Base-by-base conservation (phyloP, 495 filamentous ascomycete species). In the Aspergillus asperescens region DNA sequence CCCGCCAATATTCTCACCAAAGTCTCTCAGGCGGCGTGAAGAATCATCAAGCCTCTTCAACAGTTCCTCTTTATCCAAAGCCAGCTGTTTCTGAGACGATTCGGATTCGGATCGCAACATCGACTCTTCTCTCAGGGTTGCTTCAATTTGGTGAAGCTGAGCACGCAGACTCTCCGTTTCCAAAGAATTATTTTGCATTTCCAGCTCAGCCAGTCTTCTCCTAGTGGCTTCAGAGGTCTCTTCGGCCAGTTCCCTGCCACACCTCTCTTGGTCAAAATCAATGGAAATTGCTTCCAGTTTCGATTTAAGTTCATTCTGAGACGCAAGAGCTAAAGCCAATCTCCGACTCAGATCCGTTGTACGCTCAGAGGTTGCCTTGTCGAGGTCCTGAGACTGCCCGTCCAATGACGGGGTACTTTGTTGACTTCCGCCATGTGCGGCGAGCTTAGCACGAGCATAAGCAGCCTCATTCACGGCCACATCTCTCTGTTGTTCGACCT, bases 401-500 rank as follows among this genome's bases (percentile, higher is more conserved):
- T 90, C 89, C 0, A 81, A 80, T 56, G 86, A 84, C 7, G 87
- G 84, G 2, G 87, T 86, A 47, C 85, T 82, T 16, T 75, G 73
- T 51, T 83, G 79, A 52, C 86, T 89, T 15, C 86, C 84, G 46
- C 81, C 79, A 53, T 89, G 87, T 1, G 90, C 90, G 32, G 90
- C 93, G 15, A 96, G 76, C 61, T 89, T 95, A 6, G 94, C 88
- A 61, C 95, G 95, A 19, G 90, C 89, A 72, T 96, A 97, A 1
- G 90, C 87, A 0, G 94, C 93, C 67, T 97, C 94, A 54, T 82
- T 85, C 34, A 99, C 80, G 15, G 93, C 93, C 16, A 86, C 83
- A 69, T 99, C 94, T 43, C 94, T 76, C 66, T 97, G 91, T 54
- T 87, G 89, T 65, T 96, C 93, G 7, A 93, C 83, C 61, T 95